phyloP scores from a whole-genome alignment of 805 yeast genomes.

The Naumovozyma baii region DNA sequence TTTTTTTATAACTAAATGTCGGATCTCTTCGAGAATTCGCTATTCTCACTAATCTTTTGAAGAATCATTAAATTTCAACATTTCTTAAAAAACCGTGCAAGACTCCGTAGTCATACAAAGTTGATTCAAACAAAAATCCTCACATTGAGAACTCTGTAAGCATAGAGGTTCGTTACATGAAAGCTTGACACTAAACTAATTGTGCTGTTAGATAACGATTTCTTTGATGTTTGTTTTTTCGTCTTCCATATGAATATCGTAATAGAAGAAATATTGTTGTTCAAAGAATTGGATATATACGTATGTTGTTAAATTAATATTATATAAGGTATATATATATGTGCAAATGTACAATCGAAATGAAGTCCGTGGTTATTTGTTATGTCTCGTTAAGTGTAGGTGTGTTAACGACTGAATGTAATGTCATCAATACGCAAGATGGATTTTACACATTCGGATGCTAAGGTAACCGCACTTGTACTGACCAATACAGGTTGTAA shows the following conservation, averaged over 20 bases:
- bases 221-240: no score
- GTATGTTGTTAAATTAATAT: no score
- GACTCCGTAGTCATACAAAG: neutral
- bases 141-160: no score
- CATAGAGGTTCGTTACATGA: no score
- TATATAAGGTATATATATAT: neutral
- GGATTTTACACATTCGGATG: slow-evolving; percentile 93
- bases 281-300: neutral
- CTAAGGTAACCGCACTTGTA: slow-evolving; percentile 87
- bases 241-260: no score
- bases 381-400: neutral
- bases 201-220: no score
- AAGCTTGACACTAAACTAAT: no score
- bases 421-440: slow-evolving; percentile 95
- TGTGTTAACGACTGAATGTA: slow-evolving; percentile 65
- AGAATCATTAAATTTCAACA: neutral
- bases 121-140: neutral
- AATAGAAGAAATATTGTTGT: no score
- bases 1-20: no score
- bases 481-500: slow-evolving; percentile 92
- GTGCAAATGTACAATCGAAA: slow-evolving; percentile 14
- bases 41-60: no score
- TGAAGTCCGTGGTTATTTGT: neutral
- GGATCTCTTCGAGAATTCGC: no score
- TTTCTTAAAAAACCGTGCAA: neutral